Evolutionary conservation across 1,284 basidiomycete genomes (phyloP).

Genomic region (Tilletia setariae): DNA sequence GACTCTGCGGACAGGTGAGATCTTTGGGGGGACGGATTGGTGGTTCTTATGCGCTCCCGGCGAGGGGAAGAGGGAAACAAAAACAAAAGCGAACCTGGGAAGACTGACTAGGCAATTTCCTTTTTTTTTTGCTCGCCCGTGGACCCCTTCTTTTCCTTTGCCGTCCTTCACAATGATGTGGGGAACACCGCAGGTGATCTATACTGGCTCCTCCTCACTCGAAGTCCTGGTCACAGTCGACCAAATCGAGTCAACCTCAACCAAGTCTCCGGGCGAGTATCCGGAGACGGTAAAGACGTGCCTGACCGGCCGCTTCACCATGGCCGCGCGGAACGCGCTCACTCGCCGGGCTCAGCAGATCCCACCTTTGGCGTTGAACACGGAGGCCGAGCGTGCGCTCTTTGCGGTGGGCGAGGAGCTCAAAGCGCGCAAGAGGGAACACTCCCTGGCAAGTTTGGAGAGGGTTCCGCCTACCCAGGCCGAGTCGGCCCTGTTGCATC

Average conservation of each 20-base stretch:
- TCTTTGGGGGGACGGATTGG: no score
- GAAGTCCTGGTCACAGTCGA: constrained; percentile 55
- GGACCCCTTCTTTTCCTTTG: no score
- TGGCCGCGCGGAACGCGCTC: constrained; percentile 48
- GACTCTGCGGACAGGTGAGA: constrained; percentile 30
- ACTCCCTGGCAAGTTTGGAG: constrained; percentile 39
- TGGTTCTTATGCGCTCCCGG: no score
- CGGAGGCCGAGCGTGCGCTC: constrained; percentile 44
- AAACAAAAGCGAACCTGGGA: no score
- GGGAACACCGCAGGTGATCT: neutral
- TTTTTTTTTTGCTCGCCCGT: no score
- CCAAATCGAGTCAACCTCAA: constrained; percentile 35
- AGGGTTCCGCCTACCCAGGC: constrained; percentile 52
- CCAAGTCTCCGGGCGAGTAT: constrained; percentile 13
- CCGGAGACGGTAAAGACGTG: constrained; percentile 34
- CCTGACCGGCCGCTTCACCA: constrained; percentile 55
- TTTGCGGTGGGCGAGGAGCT: constrained; percentile 50
- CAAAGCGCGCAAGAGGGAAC: constrained; percentile 46
- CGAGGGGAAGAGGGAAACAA: no score
- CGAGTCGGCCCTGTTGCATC: constrained; percentile 52
- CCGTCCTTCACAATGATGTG: no score
- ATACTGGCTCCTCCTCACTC: constrained; percentile 47
- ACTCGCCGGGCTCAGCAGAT: constrained; percentile 44
- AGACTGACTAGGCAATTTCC: no score
- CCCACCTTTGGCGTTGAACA: constrained; percentile 40